A percentile compares a stretch with the other conserved stretches of the same genome.
Conservation (phyloP, 1,139 yeast species). For the Kodamaea derodonti region DNA sequence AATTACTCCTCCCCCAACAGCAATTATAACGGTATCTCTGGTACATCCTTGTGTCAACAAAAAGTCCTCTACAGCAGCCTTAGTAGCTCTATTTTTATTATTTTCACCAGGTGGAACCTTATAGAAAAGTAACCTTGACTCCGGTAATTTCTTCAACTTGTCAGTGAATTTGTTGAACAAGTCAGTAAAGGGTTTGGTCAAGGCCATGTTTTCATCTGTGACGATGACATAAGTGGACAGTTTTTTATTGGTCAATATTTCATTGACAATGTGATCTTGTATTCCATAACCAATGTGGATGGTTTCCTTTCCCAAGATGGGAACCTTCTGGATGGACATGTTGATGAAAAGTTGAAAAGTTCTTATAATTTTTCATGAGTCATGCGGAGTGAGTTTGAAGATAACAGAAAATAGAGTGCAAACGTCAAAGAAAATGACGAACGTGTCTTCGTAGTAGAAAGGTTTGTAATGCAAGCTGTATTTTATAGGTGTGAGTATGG, state of each 20-base stretch:
- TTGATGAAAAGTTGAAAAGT: conserved; percentile 1
- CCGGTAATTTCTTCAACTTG: conserved; percentile 29
- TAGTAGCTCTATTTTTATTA: conserved; percentile 81
- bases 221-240: conserved; percentile 91
- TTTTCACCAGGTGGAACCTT: conserved; percentile 91
- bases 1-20: conserved; percentile 98
- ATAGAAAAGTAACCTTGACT: conserved; percentile 67
- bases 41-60: conserved; percentile 86
- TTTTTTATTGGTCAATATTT: conserved; percentile 56
- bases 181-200: conserved; percentile 55
- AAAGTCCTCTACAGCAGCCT: conserved; percentile 91
- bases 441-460: too few relatives aligned
- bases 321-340: conserved; percentile 50
- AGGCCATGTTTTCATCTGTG: conserved; percentile 78
- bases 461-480: too few relatives aligned
- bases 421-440: too few relatives aligned
- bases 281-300: conserved; percentile 91
- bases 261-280: conserved; percentile 69
- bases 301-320: conserved; percentile 75
- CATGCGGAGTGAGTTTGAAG: background rate
- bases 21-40: conserved; percentile 90
- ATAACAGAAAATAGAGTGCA: too few relatives aligned
- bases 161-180: conserved; percentile 33
- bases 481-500: too few relatives aligned
- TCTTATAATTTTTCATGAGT: conserved; percentile 2